Base-by-base conservation (phyloP, 441 rosid genomes). In the Euphorbia corollata region DNA sequence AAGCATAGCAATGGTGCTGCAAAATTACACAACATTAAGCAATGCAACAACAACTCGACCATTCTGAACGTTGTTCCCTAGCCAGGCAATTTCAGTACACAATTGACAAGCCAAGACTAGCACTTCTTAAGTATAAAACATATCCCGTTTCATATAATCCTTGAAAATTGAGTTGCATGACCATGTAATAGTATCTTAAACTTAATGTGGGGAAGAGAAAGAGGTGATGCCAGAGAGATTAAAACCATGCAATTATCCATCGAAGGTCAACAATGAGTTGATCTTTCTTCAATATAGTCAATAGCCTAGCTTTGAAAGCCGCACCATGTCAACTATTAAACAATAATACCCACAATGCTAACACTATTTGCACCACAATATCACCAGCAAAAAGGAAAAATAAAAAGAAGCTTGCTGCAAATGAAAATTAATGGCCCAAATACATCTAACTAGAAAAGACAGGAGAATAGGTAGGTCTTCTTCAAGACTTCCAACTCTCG, bases 31-130 rank as follows among this genome's bases (percentile, higher is more conserved):
- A 22, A 65, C 34, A 64, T 65, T 7, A 8, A 51, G n/a, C 7
- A 16, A 63, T 15, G 22, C 7, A n/a, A 47, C 41, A 57, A n/a
- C n/a, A 66, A 43, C 56, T 58, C 41, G 56, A 56, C 27, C 64
- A 27, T 58, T 59, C 57, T 58, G 8, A n/a, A 48, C 56, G 32
- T 8, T 18, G 12, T 48, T 24, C 8, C 54, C 63, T 12, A 48
- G 30, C 23, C 19, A 22, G 13, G 13, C 13, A 39, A 38, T 1
- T 7, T 56, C 22, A 67, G 39, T 63, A 8, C 12, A 22, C 7
- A 65, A 39, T 3, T 30, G 16, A 38, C 12, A 16, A 36, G 55
- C 39, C n/a, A n/a, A n/a, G n/a, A n/a, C n/a, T n/a, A n/a, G 16
- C 30, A 54, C 34, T 61, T 53, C 54, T 19, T 19, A 4, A 22